Conservation (phyloP, 352 stramenopile species). For the Phytopythium ostracodes region DNA sequence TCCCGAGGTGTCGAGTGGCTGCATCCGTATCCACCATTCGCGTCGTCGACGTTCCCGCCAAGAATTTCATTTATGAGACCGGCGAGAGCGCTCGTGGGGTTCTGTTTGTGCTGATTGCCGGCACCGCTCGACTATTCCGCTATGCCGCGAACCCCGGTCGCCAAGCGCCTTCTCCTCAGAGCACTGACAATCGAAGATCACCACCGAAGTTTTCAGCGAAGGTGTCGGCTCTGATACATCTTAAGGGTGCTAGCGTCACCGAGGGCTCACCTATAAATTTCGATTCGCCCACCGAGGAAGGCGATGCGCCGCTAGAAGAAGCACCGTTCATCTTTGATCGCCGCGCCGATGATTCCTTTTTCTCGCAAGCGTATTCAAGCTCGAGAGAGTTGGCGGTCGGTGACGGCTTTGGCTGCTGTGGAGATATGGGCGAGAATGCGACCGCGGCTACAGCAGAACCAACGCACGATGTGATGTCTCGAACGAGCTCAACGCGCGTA, state of each 20-base stretch:
- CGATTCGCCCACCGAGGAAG: background rate
- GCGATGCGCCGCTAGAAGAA: background rate
- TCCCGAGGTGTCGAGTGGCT: conserved; percentile 18
- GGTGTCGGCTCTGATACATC: background rate
- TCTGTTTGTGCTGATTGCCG: conserved; percentile 18
- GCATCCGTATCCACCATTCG: conserved; percentile 10
- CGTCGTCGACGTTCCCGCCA: conserved; percentile 16
- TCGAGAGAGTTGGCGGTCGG: conserved; percentile 5
- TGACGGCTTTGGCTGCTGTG: conserved; percentile 14
- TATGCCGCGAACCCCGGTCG: background rate
- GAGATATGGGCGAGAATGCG: background rate
- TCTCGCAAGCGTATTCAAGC: conserved; percentile 9
- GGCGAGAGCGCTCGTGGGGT: conserved; percentile 16
- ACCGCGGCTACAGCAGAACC: background rate
- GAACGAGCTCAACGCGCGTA: background rate
- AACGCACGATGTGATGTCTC: background rate
- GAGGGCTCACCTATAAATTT: background rate
- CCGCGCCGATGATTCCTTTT: conserved; percentile 11
- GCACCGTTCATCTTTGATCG: conserved; percentile 8
- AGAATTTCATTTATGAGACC: conserved; percentile 21
- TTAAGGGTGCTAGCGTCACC: background rate
- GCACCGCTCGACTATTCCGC: conserved; percentile 16
- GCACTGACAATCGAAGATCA: background rate
- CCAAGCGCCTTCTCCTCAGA: background rate
- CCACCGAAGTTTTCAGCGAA: background rate